phyloP scores from a whole-genome alignment of 2,329 filamentous ascomycete species.

The Colletotrichum phormii region DNA sequence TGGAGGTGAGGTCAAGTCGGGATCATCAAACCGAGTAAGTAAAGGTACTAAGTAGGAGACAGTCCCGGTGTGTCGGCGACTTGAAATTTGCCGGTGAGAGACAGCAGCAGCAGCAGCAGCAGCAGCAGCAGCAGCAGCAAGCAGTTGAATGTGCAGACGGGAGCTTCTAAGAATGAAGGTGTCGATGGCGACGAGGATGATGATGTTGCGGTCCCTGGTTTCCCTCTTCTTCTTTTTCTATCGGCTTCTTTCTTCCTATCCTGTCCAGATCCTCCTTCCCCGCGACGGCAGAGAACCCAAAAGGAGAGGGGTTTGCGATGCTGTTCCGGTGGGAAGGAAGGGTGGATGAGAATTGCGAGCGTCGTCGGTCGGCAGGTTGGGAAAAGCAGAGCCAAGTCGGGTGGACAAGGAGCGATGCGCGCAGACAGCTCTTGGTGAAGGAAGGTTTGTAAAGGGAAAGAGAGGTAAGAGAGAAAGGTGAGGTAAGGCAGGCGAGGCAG shows the following conservation, averaged over 20 bases:
- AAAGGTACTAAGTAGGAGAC: background rate
- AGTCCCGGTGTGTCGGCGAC: background rate
- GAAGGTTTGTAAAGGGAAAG: background rate
- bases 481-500: conserved; percentile 15
- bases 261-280: background rate
- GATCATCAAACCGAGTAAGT: background rate
- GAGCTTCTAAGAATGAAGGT: too few species aligned
- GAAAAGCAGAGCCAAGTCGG: background rate
- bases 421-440: background rate
- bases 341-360: background rate
- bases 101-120: background rate
- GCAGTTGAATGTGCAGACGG: background rate
- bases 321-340: background rate
- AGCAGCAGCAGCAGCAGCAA: background rate
- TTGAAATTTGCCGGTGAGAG: background rate
- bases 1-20: background rate
- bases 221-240: background rate
- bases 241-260: background rate
- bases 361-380: conserved; percentile 17
- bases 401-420: background rate
- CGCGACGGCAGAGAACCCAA: background rate
- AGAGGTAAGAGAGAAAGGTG: conserved; percentile 10
- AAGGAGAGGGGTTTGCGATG: conserved; percentile 3
- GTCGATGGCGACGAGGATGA: background rate
- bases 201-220: background rate